These are phyloP conservation scores for Chrysoporthe austroafricana DNA, from an alignment of 2,329 filamentous ascomycete species.

Conservation along the genomic window DNA sequence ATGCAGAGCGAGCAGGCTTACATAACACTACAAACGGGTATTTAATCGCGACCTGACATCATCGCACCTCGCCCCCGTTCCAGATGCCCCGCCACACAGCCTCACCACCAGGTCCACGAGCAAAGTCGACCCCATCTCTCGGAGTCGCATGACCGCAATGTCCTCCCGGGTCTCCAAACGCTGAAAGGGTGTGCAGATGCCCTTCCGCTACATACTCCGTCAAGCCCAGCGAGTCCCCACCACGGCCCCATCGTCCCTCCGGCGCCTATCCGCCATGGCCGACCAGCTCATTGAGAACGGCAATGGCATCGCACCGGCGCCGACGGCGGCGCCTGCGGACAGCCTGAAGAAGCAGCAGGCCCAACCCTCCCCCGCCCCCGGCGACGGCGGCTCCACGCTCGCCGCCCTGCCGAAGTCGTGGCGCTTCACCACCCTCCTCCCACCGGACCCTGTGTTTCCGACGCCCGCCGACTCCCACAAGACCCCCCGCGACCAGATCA, in stretches of 20 bases:
- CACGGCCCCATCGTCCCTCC: constrained; percentile 1
- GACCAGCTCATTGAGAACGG: constrained; percentile 25
- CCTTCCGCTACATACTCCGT: constrained; percentile 20
- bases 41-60: no score
- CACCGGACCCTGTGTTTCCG: constrained; percentile 76
- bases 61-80: no score
- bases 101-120: not conserved
- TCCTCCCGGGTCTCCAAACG: not conserved
- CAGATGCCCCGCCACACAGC: not conserved
- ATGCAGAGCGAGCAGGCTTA: not conserved
- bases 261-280: constrained; percentile 21
- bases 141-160: not conserved
- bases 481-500: constrained; percentile 75
- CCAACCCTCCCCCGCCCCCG: constrained; percentile 21
- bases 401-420: constrained; percentile 66
- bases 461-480: constrained; percentile 82
- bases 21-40: not conserved
- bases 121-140: not conserved
- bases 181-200: constrained; percentile 13
- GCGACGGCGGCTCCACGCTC: constrained; percentile 46
- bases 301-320: constrained; percentile 19
- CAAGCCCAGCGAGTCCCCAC: constrained; percentile 19
- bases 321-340: constrained; percentile 12
- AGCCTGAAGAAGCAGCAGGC: constrained; percentile 19
- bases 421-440: constrained; percentile 68